Base-by-base conservation (phyloP, 2,329 filamentous ascomycete genomes). In the Colletotrichum aenigma region DNA sequence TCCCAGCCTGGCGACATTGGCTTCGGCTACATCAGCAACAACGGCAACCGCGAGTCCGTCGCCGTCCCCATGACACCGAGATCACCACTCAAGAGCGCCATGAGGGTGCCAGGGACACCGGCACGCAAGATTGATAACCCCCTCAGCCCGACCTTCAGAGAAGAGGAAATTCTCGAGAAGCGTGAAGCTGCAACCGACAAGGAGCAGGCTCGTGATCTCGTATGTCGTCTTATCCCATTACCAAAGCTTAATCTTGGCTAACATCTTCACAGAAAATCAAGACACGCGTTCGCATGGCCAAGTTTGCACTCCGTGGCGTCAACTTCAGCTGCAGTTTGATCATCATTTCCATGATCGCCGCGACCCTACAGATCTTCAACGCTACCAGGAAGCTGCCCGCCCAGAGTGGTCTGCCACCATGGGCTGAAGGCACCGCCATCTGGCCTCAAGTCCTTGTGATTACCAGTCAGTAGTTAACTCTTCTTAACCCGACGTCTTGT, bases 271-370 rank as follows among this genome's bases (percentile, higher is more conserved):
- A 98, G 96, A 97, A 94, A 93, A 92, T 98, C 84, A 98, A 98
- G 88, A 93, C 93, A 43, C 92, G 95, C 79, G 96, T 98, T 38
- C 93, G 97, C 62, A 90, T 98, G 85, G 97, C 96, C 79, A 99
- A 99, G 88, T 93, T 98, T 80, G 92, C 98, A 77, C 93, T 99
- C n/a, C 94, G 97, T 78, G 94, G 95, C 72, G 94, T 98, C 86
- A 98, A 96, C 89, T 98, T 99, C 85, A 96, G 95, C 85, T 99
- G 97, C 89, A 96, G 95, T 84, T 90, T 98, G 76, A 98, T 99
- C 83, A 95, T 99, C 78, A 91, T 99, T 74, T 90, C 96, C 77
- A 96, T 99, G 91, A 88, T 99, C 70, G 93, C 94, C 16, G 91
- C 95, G n/a, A 95, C 95, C 5, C 95, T 99, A 82, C 88, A 93